Base-by-base conservation (phyloP, 139 green algal species). In the Volvox reticuliferus region DNA sequence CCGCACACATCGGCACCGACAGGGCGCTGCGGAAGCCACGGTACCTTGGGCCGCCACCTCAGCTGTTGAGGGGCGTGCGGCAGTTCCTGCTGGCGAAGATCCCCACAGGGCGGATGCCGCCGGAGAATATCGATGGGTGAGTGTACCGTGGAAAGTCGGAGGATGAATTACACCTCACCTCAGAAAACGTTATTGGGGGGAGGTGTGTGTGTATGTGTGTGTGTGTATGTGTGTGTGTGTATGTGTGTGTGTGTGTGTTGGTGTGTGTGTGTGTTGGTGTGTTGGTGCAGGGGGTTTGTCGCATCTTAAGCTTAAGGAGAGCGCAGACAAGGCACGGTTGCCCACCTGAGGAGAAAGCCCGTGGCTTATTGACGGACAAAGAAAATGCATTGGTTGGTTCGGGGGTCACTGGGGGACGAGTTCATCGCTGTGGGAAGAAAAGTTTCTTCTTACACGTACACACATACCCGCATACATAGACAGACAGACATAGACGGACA, bases 101-200 rank as follows among this genome's bases (percentile, higher is more conserved):
- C 30, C 85, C 69, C 44, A 89, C 85, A 0, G 85, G 85, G 18
- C 37, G 85, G 32, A 82, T 89, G 85, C 69, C 85, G n/a, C 85
- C 85, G 26, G 85, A 89, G 69, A 73, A 73, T 71, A 18, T 89
- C 28, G 69, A 82, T n/a, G 85, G 85, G 85, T 89, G 85, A 17
- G 83, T 63, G 33, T 12, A n/a, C 5, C 30, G 22, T 2, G 44
- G 22, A 12, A 61, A 0, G 44, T 36, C 21, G 65, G 65, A 30
- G 65, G 65, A 12, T 73, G 65, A 28, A 12, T 73, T n/a, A n/a
- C n/a, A n/a, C n/a, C n/a, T n/a, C n/a, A n/a, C n/a, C n/a, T n/a
- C n/a, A n/a, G n/a, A n/a, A n/a, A n/a, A n/a, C n/a, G n/a, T n/a
- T n/a, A n/a, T n/a, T 69, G 16, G 2, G 36, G 32, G 44, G 20